These are phyloP conservation scores for Diaporthe amygdali DNA, from an alignment of 2,329 filamentous ascomycete genomes.

Conservation along the genomic window DNA sequence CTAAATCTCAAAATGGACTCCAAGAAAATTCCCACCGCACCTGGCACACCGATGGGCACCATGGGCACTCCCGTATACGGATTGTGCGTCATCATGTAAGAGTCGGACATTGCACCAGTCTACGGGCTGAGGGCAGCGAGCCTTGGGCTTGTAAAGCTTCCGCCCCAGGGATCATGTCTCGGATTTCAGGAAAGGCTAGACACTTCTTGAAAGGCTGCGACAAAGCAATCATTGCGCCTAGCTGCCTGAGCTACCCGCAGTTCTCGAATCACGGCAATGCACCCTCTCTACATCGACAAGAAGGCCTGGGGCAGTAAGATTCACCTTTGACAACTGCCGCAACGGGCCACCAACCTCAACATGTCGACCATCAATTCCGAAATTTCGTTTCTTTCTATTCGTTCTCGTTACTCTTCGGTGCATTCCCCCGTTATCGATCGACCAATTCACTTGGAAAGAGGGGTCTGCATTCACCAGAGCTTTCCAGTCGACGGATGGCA, in stretches of 20 bases:
- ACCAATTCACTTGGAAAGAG: not conserved
- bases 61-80: not conserved
- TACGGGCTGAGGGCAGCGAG: not conserved
- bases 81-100: not conserved
- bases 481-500: not conserved
- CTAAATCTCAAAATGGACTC: not conserved
- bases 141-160: too few relatives aligned
- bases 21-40: not conserved
- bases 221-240: not conserved
- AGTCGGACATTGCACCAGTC: not conserved
- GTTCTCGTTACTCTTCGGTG: not conserved
- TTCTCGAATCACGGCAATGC: not conserved
- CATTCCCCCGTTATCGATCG: not conserved
- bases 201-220: not conserved
- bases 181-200: not conserved
- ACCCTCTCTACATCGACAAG: not conserved
- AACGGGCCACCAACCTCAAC: not conserved
- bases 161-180: not conserved
- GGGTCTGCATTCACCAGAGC: not conserved
- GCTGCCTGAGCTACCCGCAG: not conserved
- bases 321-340: not conserved
- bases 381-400: not conserved
- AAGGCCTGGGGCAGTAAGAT: not conserved
- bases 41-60: not conserved
- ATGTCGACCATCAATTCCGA: not conserved